Base-by-base conservation (phyloP, 2,329 filamentous ascomycete genomes). In the Leptosphaerulina australis region DNA sequence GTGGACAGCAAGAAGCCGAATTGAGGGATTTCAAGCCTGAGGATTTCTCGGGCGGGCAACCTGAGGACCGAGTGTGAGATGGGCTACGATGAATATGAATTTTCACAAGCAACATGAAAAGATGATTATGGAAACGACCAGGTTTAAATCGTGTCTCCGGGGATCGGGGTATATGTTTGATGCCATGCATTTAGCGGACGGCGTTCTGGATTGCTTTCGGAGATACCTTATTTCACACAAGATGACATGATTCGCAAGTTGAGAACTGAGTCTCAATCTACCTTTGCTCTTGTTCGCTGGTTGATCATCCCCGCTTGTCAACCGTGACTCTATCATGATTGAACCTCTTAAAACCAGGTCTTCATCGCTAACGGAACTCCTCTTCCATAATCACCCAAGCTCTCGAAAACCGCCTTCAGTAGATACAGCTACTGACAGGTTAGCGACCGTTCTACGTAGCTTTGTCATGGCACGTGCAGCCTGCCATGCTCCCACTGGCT, bases 1-100 rank as follows among this genome's bases (percentile, higher is more conserved):
- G 45, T 20, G 43, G 37, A 9, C 29, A 29, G 2, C 46, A 50
- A 10, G 55, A 57, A 8, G 30, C 26, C 0, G 57, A 61, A 37
- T 14, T 66, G 22, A 58, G 55, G 24, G 48, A 62, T 1, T 66
- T 64, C 24, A 60, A 40, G 38, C 66, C 66, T 0, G 58, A 63
- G 28, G 66, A 69, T 35, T 68, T 69, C 37, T 54, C 50, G 26
- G 25, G 26, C 26, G 46, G 30, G 8, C 44, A 36, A 14, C 39
- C 36, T 11, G 39, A 43, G 7, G 30, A 37, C 15, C 26, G 34
- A 24, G 49, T 44, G 0, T 52, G 33, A 52, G n/a, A 25, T 25
- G 24, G 24, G 11, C 24, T 11, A 25, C 11, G 24, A 11, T 25
- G 5, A 15, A 3, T 17, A 34, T n/a, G 5, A 24, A 9, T 15